Conservation (phyloP, 257 asterid genomes). For the Solanum piurae region DNA sequence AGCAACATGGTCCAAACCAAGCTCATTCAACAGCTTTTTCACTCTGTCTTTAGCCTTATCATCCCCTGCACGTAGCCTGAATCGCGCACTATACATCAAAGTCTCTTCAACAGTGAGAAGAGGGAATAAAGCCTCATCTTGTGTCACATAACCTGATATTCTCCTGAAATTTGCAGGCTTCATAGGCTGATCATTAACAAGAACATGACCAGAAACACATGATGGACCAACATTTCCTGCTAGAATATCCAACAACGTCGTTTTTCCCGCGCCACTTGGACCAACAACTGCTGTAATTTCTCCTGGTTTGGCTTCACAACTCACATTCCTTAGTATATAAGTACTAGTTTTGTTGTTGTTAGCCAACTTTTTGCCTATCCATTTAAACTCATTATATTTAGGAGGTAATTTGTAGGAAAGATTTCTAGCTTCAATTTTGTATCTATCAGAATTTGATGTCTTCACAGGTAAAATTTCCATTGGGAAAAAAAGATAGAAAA, state of each 20-base stretch:
- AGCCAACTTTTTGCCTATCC: slow-evolving; percentile 4
- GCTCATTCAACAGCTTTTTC: slow-evolving; percentile 35
- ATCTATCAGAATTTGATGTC: slow-evolving; percentile 8
- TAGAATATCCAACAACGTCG: slow-evolving; percentile 56
- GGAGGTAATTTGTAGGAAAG: slow-evolving; percentile 39
- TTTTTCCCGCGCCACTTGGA: slow-evolving; percentile 86
- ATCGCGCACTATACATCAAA: slow-evolving; percentile 51
- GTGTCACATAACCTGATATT: slow-evolving; percentile 62
- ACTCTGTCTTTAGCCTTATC: slow-evolving; percentile 19
- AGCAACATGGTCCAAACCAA: slow-evolving; percentile 47
- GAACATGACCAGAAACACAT: slow-evolving; percentile 30
- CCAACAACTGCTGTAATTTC: slow-evolving; percentile 72
- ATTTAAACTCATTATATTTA: slow-evolving; percentile 5
- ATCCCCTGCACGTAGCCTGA: slow-evolving; percentile 24
- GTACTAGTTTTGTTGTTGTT: slow-evolving; percentile 4
- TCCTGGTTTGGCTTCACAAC: slow-evolving; percentile 52
- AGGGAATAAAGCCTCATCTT: slow-evolving; percentile 64
- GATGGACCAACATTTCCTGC: slow-evolving; percentile 29
- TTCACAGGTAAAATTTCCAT: slow-evolving; percentile 45
- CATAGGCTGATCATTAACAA: slow-evolving; percentile 43
- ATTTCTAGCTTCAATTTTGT: slow-evolving; percentile 26
- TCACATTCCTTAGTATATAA: slow-evolving; percentile 34
- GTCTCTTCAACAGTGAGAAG: slow-evolving; percentile 72
- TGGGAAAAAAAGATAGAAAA: neutral
- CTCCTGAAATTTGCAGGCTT: slow-evolving; percentile 29